phyloP scores from a whole-genome alignment of 257 asterid genomes.

The Thymus quinquecostatus region DNA sequence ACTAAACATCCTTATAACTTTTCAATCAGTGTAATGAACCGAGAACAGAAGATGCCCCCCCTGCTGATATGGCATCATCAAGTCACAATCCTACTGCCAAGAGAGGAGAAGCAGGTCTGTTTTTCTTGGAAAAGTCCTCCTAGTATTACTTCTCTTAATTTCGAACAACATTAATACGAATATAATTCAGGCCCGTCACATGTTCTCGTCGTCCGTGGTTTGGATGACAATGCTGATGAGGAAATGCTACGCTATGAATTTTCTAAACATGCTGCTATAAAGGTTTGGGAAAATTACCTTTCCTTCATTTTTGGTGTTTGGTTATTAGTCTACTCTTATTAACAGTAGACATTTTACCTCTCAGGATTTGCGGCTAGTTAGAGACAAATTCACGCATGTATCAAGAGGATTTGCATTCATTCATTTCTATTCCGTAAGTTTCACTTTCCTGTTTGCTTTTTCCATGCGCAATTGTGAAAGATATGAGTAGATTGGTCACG shows the following conservation, averaged over 20 bases:
- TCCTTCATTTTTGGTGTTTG: not conserved
- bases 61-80: slow-evolving; percentile 90
- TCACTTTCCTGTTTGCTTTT: slow-evolving; percentile 15
- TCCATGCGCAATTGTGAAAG: slow-evolving; percentile 4
- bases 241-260: slow-evolving; percentile 98
- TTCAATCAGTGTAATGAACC: slow-evolving; percentile 88
- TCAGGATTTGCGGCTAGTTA: slow-evolving; percentile 96
- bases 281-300: slow-evolving; percentile 48
- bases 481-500: slow-evolving; percentile 4
- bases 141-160: slow-evolving; percentile 18
- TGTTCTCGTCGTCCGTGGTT: slow-evolving; percentile 97
- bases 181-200: slow-evolving; percentile 86
- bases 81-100: slow-evolving; percentile 60
- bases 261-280: slow-evolving; percentile 92
- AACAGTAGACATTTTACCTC: slow-evolving; percentile 31
- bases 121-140: slow-evolving; percentile 14
- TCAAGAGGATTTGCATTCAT: slow-evolving; percentile 98
- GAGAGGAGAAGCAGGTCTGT: slow-evolving; percentile 92
- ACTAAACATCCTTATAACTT: slow-evolving; percentile 25
- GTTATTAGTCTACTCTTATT: slow-evolving; percentile 19
- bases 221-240: slow-evolving; percentile 99
- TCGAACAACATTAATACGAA: slow-evolving; percentile 23
- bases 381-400: slow-evolving; percentile 97
- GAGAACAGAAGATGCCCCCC: slow-evolving; percentile 91
- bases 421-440: slow-evolving; percentile 84